A percentile compares a stretch with the other conserved stretches of the same genome.
These are phyloP conservation scores for Kodamaea kaohsiungensis DNA, from an alignment of 805 yeast species.

Conservation along the genomic window DNA sequence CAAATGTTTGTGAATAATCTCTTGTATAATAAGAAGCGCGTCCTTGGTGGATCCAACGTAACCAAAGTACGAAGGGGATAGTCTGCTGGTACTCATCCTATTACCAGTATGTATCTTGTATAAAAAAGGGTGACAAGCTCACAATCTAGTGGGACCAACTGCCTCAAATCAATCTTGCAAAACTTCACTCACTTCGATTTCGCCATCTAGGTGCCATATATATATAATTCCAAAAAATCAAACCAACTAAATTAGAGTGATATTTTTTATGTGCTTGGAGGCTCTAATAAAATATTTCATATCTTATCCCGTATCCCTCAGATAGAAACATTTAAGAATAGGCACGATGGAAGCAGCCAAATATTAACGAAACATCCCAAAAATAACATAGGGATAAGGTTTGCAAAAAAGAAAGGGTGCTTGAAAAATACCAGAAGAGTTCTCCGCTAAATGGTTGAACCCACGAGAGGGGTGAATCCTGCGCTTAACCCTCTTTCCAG, in stretches of 20 bases:
- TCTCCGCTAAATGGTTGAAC: neutral
- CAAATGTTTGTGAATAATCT: constrained; percentile 62
- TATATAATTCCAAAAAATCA: constrained; percentile 1
- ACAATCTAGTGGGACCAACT: neutral
- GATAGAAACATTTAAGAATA: neutral
- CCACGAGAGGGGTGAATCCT: neutral
- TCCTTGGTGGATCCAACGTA: constrained; percentile 81
- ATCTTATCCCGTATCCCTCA: constrained; percentile 2
- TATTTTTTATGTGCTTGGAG: neutral
- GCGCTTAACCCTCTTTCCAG: constrained; percentile 2
- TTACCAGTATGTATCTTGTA: neutral
- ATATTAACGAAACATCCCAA: constrained; percentile 2
- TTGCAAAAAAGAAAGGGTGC: neutral
- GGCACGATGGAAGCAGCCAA: constrained; percentile 6
- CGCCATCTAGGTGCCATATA: constrained; percentile 4
- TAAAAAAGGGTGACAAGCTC: neutral
- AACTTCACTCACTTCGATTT: neutral
- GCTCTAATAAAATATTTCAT: constrained; percentile 8
- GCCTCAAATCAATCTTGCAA: neutral
- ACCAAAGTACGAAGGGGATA: constrained; percentile 65
- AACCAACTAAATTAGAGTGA: neutral
- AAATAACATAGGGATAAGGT: neutral
- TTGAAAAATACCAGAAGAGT: neutral
- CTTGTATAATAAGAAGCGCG: constrained; percentile 79
- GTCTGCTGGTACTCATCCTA: constrained; percentile 7